Base-by-base conservation (phyloP, 371 early-diverging fungal genomes). In the Mortierella sp. region DNA sequence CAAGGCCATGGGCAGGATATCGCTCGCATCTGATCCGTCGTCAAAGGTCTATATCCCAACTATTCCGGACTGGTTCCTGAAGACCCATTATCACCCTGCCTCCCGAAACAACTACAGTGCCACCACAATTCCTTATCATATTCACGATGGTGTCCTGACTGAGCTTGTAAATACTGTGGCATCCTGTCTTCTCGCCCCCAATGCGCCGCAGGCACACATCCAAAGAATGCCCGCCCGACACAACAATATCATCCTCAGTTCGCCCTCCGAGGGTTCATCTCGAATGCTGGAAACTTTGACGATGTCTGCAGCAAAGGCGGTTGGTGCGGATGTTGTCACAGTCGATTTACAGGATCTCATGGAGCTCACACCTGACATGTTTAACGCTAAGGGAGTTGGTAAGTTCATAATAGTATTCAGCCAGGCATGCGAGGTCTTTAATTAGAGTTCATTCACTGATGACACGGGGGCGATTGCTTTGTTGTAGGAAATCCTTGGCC, bases 331-430 rank as follows among this genome's bases (percentile, higher is more conserved):
- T 64, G 72, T 78, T 28, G 48, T 80, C 7, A 72, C 71, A 0
- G 55, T 87, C 34, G 86, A 87, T 49, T 57, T 80, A 4, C 84
- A 84, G 50, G 87, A 87, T 39, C 65, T 85, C 52, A 65, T 83
- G 46, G 70, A 75, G 15, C 66, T 87, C 31, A 83, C 84, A 14
- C 62, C 83, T 26, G 80, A 75, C 19, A 63, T 79, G 58, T 76
- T 66, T 65, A 79, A 56, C 73, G 49, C 26, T 56, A 72, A 34
- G 51, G 71, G 57, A 41, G 56, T 64, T 60, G 78, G 62, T 63
- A 65, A 12, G 30, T 4, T 31, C 26, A 34, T 7, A 4, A 7
- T 27, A 26, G 6, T 46, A n/a, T 1, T 47, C 47, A 27, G 31
- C 11, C 28, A n/a, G n/a, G n/a, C n/a, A n/a, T n/a, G n/a, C n/a